Percentiles rank a stretch among this genome's conserved stretches.
Evolutionary conservation across 1,139 yeast genomes (phyloP).

Genomic region (Hansenula lynferdii): DNA sequence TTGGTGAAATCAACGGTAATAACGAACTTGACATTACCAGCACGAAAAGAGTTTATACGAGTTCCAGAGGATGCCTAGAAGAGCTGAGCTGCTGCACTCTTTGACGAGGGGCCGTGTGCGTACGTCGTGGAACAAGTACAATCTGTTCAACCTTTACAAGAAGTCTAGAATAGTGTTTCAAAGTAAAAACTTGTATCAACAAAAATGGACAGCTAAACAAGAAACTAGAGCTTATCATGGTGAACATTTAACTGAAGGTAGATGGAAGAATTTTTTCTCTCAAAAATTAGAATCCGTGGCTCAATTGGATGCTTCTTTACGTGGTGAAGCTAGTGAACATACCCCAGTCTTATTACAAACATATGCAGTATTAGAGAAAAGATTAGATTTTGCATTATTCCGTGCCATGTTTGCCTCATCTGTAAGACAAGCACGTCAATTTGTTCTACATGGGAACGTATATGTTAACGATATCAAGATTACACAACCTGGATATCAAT

Average conservation of each 20-base stretch:
- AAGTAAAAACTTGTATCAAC: slow-evolving; percentile 72
- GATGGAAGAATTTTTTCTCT: slow-evolving; percentile 70
- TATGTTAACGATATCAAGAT: slow-evolving; percentile 77
- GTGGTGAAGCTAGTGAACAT: slow-evolving; percentile 46
- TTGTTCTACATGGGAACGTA: slow-evolving; percentile 78
- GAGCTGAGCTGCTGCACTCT: slow-evolving; percentile 52
- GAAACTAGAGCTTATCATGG: slow-evolving; percentile 97
- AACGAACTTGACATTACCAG: too few species aligned
- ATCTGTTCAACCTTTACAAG: slow-evolving; percentile 80
- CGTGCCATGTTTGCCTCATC: slow-evolving; percentile 93
- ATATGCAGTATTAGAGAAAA: slow-evolving; percentile 79
- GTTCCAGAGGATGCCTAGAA: slow-evolving; percentile 78
- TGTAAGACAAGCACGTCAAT: slow-evolving; percentile 90
- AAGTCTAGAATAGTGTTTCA: slow-evolving; percentile 50
- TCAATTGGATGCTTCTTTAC: slow-evolving; percentile 71
- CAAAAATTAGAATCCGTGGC: slow-evolving; percentile 82
- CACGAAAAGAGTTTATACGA: too few species aligned
- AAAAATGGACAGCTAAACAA: slow-evolving; percentile 86
- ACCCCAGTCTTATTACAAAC: slow-evolving; percentile 89
- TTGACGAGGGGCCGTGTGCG: slow-evolving; percentile 74
- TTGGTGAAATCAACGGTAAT: too few species aligned
- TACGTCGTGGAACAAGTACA: slow-evolving; percentile 89
- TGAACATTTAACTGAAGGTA: slow-evolving; percentile 80
- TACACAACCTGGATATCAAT: slow-evolving; percentile 73
- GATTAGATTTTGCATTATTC: slow-evolving; percentile 86